Base-by-base conservation (phyloP, 371 early-diverging fungal genomes). In the Mycotypha africana region DNA sequence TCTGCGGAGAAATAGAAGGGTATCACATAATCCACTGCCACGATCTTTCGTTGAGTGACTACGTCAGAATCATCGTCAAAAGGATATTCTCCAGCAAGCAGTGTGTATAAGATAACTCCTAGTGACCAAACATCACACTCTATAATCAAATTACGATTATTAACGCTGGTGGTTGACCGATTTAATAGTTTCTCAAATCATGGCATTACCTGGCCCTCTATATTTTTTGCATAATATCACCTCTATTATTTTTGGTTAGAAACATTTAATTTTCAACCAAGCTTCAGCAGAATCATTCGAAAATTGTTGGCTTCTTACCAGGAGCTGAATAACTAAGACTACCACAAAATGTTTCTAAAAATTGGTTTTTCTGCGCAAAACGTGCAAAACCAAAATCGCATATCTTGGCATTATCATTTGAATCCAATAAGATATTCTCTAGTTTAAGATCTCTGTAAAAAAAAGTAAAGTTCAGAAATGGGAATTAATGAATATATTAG, bases 321-420 rank as follows among this genome's bases (percentile, higher is more conserved):
- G 93, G 93, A 3, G 93, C 84, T 21, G 90, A 85, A 62, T 91
- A 92, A 9, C 85, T 87, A 2, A 81, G 72, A 25, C 88, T 87
- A 0, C 93, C 93, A 60, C 93, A 92, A 61, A 85, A 88, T 2
- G 89, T 87, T 50, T 92, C 92, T 15, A 91, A 68, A 25, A 87
- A 61, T 49, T 79, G 82, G 33, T 77, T 78, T 33, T 70, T 65
- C 23, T 86, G 83, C 23, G 75, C 77, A 40, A 81, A 78, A 10
- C 86, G 71, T n/a, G 91, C 88, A 70, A 93, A 91, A 16, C 94
- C 94, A 75, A 93, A 92, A 67, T 93, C 94, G 39, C 85, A 85
- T 32, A 93, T 67, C 58, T 92, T 93, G 54, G 86, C 76, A 43
- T 84, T 77, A 51, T 83, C 65, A 39, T 89, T 73, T 23, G 75